Base-by-base conservation (phyloP, 169 alveolate genomes). In the Eimeria acervulina region DNA sequence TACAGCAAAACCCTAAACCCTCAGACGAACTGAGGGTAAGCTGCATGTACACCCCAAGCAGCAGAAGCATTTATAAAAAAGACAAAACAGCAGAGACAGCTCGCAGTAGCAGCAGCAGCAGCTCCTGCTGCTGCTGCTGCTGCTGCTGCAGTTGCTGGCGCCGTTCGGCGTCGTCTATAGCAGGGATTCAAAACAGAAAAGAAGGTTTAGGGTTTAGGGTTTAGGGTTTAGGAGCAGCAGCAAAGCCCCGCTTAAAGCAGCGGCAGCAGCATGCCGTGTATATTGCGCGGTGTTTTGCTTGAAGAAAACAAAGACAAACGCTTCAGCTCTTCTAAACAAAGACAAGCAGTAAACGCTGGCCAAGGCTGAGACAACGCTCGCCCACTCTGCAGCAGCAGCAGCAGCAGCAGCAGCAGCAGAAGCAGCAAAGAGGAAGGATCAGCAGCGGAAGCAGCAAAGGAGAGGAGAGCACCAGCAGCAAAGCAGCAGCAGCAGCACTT, bases 221-320 rank as follows among this genome's bases (percentile, higher is more conserved):
- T 23, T 36, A 40, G 28, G 38, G 81, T 28, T 36, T 28, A 68
- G 80, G 28, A 28, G 38, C 42, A n/a, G 80, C 74, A 63, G 74
- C 74, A 63, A 17, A 47, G 55, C 19, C 5, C 55, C 15, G 17
- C 17, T 76, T 40, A 88, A 40, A 63, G 47, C 70, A 88, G 42
- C 5, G 94, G 94, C 59, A 88, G 94, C 85, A 88, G 63, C 94
- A 88, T 88, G 15, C 94, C 94, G 70, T 88, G 94, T 23, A 88
- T 63, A 40, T 88, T 88, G 15, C 76, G 33, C 7, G 94, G 94
- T 6, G 76, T 88, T 23, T 40, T 61, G 6, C 84, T 51, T 13
- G 44, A 70, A 28, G 66, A 88, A 7, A 10, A 31, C 2, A 68
- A 23, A 10, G 66, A 40, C 12, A 88, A 7, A 8, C 66, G 36